Percentiles rank a stretch among this genome's conserved stretches.
Evolutionary conservation across 805 yeast species (phyloP).

Genomic region (Nakazawaea pomicola): DNA sequence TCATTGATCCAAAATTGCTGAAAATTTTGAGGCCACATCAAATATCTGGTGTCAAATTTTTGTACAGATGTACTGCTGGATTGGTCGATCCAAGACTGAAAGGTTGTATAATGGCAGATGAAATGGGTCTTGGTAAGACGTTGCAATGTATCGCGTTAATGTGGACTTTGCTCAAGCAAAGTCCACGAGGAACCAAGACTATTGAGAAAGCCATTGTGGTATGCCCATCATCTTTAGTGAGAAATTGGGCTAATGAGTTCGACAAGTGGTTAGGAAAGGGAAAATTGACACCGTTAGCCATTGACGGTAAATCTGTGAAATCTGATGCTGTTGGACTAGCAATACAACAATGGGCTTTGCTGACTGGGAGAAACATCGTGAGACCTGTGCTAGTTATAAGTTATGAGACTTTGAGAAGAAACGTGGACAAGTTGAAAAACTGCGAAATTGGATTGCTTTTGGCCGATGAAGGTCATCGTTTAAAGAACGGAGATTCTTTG

Average conservation of each 20-base stretch:
- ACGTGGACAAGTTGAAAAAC: slow-evolving; percentile 66
- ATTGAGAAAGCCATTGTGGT: slow-evolving; percentile 89
- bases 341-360: slow-evolving; percentile 79
- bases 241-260: slow-evolving; percentile 96
- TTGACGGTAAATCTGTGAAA: slow-evolving; percentile 85
- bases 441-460: slow-evolving; percentile 82
- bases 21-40: slow-evolving; percentile 93
- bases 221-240: slow-evolving; percentile 90
- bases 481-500: slow-evolving; percentile 85
- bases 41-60: slow-evolving; percentile 88
- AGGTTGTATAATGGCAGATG: slow-evolving; percentile 98
- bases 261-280: slow-evolving; percentile 94
- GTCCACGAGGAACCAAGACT: slow-evolving; percentile 78
- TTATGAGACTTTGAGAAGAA: slow-evolving; percentile 87
- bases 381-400: slow-evolving; percentile 92
- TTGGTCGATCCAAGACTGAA: slow-evolving; percentile 74
- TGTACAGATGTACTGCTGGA: slow-evolving; percentile 89
- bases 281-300: slow-evolving; percentile 80
- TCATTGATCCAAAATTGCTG: slow-evolving; percentile 83
- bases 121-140: slow-evolving; percentile 93
- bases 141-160: slow-evolving; percentile 81
- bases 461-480: slow-evolving; percentile 83
- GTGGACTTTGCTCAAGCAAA: slow-evolving; percentile 89
- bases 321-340: slow-evolving; percentile 63
- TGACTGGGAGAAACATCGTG: slow-evolving; percentile 82